Conservation (phyloP, 331 rosid genomes). For the Acacia concinna region DNA sequence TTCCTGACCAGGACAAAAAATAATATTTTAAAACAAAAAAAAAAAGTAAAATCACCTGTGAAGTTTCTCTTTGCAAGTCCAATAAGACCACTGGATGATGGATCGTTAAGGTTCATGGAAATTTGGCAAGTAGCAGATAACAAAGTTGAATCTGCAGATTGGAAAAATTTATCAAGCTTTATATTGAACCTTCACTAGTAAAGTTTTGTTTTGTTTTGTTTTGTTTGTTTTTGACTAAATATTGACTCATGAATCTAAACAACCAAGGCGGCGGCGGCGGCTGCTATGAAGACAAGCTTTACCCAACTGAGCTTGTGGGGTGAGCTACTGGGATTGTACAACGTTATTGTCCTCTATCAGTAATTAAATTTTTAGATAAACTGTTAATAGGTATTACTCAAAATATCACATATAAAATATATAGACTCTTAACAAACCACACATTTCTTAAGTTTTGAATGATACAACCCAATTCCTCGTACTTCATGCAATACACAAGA, state of each 20-base stretch:
- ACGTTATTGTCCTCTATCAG: accelerated
- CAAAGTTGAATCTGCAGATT: not conserved
- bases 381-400: not conserved
- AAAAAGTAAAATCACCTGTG: not conserved
- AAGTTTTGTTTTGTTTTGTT: not conserved
- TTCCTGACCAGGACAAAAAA: not conserved
- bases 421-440: not conserved
- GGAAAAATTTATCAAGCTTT: not conserved
- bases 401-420: not conserved
- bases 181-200: not conserved
- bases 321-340: too few species aligned
- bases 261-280: too few species aligned
- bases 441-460: not conserved
- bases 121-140: not conserved
- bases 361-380: too few species aligned
- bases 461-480: not conserved
- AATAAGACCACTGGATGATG: not conserved
- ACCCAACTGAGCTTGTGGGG: too few species aligned
- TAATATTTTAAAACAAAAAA: too few species aligned
- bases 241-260: not conserved
- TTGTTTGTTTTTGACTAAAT: not conserved
- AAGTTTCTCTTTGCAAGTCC: not conserved
- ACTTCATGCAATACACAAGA: not conserved
- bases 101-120: not conserved
- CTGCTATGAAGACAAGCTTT: too few species aligned